Evolutionary conservation across 2,329 filamentous ascomycete genomes (phyloP).

Genomic region (Colletotrichum sidae): DNA sequence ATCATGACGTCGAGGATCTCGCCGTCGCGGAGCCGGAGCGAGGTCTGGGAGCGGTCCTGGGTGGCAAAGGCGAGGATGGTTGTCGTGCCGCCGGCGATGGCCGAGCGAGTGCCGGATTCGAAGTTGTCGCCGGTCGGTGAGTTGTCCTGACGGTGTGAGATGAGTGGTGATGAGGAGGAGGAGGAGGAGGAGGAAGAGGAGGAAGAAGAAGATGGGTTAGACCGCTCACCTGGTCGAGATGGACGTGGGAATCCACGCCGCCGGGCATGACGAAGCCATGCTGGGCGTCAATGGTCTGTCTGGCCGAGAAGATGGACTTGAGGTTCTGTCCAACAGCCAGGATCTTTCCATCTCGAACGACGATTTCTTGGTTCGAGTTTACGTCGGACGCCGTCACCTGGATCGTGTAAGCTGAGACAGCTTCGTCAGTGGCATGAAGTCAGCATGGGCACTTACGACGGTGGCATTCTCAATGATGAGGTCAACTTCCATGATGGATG

Average conservation of each 20-base stretch:
- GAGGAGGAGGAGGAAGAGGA: conserved; percentile 30
- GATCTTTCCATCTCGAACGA: conserved; percentile 25
- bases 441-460: conserved; percentile 17
- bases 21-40: conserved; percentile 59
- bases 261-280: conserved; percentile 44
- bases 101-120: conserved; percentile 61
- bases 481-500: conserved; percentile 19
- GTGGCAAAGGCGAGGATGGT: conserved; percentile 69
- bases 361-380: conserved; percentile 19
- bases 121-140: conserved; percentile 44
- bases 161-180: conserved; percentile 47
- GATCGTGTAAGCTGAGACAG: background rate
- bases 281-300: conserved; percentile 18
- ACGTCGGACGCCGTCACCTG: conserved; percentile 32
- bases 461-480: conserved; percentile 29
- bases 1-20: conserved; percentile 64
- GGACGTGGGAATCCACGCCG: conserved; percentile 54
- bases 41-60: conserved; percentile 59
- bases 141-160: conserved; percentile 14
- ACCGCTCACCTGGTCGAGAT: conserved; percentile 50
- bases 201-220: too few relatives aligned
- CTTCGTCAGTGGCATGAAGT: too few relatives aligned
- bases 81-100: conserved; percentile 69
- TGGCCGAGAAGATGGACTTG: conserved; percentile 13
- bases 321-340: conserved; percentile 17